Base-by-base conservation (phyloP, 2,329 filamentous ascomycete genomes). In the Tolypocladium tundrense region DNA sequence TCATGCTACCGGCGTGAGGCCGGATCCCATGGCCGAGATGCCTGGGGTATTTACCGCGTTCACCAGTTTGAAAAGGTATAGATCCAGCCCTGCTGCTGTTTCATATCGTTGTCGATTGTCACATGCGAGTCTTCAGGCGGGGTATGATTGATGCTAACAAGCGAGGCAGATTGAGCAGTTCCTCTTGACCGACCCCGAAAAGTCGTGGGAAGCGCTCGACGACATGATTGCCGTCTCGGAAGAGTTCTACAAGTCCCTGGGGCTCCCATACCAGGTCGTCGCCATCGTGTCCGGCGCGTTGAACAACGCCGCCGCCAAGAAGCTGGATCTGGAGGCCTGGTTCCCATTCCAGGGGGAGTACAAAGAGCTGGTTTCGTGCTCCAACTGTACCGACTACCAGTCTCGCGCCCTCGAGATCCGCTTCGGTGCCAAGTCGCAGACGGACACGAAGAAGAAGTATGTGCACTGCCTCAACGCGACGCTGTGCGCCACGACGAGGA, bases 301-400 rank as follows among this genome's bases (percentile, higher is more conserved):
- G 67, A 96, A 96, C 77, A 95, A 76, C 53, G 74, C 74, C 14
- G 75, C 78, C 16, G 79, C 90, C 35, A 97, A 96, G 82, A 99
- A 99, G 76, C 92, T 88, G 71, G 94, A 99, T 69, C 81, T 99
- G 27, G 94, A 99, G 73, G 93, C 94, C 3, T 96, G 91, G 90
- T 96, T 96, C 73, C 91, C 91, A 19, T 95, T 89, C 80, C 92
- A 97, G 73, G 88, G 88, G 67, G 94, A 97, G 75, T 99, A 97
- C 82, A 97, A 97, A 77, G 94, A 97, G 77, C 84, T 99, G 35
- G 94, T 97, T 55, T 96, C 90, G 24, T 96, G 92, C 82, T 96
- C 91, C 61, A 99, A 99, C 77, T 99, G 94, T 79, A 96, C 91
- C 51, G 93, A 97, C 72, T 97, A 97, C 79, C 94, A 99, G 79